Percentiles rank a stretch among this genome's conserved stretches.
Conservation (phyloP, 1,139 yeast species). For the Debaryomycetaceae sp. region DNA sequence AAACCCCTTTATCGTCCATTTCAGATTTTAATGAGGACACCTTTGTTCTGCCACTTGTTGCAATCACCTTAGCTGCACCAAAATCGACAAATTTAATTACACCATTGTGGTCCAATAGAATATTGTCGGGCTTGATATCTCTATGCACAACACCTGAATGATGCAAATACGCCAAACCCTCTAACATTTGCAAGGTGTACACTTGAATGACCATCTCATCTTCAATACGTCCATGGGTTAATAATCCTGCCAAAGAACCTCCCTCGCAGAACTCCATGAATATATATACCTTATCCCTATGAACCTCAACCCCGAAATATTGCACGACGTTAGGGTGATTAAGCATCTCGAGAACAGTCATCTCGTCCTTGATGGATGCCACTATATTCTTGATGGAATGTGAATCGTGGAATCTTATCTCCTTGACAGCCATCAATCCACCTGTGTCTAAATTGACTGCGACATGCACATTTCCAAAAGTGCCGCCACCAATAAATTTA, state of each 20-base stretch:
- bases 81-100: slow-evolving; percentile 94
- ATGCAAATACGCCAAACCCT: slow-evolving; percentile 92
- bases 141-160: slow-evolving; percentile 96
- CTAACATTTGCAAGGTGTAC: slow-evolving; percentile 87
- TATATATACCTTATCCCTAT: slow-evolving; percentile 89
- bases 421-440: slow-evolving; percentile 95
- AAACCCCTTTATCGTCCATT: slow-evolving; percentile 10
- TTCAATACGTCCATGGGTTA: slow-evolving; percentile 86
- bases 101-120: slow-evolving; percentile 85
- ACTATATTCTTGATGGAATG: slow-evolving; percentile 83
- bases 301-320: slow-evolving; percentile 95
- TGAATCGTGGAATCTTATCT: slow-evolving; percentile 84
- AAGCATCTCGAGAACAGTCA: slow-evolving; percentile 92
- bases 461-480: slow-evolving; percentile 91
- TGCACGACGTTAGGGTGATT: slow-evolving; percentile 96
- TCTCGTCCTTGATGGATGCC: slow-evolving; percentile 89
- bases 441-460: slow-evolving; percentile 94
- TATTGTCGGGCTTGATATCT: slow-evolving; percentile 94
- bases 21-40: slow-evolving; percentile 11
- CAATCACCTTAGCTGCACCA: slow-evolving; percentile 96
- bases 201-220: slow-evolving; percentile 93
- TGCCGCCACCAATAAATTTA: slow-evolving; percentile 88
- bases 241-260: slow-evolving; percentile 80
- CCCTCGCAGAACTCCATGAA: slow-evolving; percentile 99
- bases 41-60: slow-evolving; percentile 57